These are phyloP conservation scores for Penicillium rolfsii DNA, from an alignment of 2,329 filamentous ascomycete species.

Conservation along the genomic window DNA sequence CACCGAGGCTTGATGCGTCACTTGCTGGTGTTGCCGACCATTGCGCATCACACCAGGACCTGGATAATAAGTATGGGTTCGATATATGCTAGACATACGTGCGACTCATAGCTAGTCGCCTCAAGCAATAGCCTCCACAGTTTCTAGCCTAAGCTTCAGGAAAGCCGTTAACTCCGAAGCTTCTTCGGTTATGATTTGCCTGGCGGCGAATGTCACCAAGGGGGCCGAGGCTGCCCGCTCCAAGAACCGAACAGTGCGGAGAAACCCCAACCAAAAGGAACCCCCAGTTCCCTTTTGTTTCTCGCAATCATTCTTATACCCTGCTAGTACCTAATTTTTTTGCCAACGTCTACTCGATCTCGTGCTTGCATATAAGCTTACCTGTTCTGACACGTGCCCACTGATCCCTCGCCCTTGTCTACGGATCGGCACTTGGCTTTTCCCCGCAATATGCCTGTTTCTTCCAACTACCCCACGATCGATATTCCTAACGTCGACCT, in stretches of 20 bases:
- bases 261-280: constrained; percentile 7
- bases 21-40: not conserved
- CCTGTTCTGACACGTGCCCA: not conserved
- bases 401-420: constrained; percentile 2
- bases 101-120: not conserved
- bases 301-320: not conserved
- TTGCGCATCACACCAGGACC: not conserved
- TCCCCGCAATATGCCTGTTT: constrained; percentile 65
- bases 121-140: not conserved
- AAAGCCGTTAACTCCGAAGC: not conserved
- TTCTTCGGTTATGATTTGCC: constrained; percentile 22
- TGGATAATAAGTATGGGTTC: not conserved
- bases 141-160: not conserved
- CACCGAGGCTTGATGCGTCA: constrained; percentile 5
- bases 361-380: not conserved
- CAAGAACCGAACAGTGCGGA: constrained; percentile 24
- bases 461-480: constrained; percentile 66
- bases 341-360: not conserved
- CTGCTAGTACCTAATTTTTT: not conserved
- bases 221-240: constrained; percentile 25
- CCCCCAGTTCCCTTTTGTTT: not conserved
- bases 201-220: constrained; percentile 1
- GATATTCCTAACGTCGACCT: constrained; percentile 75
- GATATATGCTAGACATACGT: not conserved
- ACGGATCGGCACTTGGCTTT: constrained; percentile 21